Conservation (phyloP, 305 asterid species). For the Coffea humblotiana region DNA sequence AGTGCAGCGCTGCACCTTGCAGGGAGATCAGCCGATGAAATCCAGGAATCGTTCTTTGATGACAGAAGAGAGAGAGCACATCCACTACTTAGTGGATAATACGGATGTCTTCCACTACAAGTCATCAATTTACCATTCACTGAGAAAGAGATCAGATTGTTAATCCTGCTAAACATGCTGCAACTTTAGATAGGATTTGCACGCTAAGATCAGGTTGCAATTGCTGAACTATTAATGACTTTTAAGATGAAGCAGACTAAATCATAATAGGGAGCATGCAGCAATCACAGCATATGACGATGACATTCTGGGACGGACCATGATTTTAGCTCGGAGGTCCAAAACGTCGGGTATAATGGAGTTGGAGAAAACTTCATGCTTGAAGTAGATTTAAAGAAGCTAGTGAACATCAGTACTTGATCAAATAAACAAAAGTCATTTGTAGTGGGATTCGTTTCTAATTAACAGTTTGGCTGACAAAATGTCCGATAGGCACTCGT, state of each 20-base stretch:
- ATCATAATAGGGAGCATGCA: too few species aligned
- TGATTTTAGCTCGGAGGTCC: too few species aligned
- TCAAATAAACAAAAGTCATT: too few species aligned
- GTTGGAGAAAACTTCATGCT: too few species aligned
- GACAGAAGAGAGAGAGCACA: constrained; percentile 89
- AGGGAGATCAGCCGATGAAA: constrained; percentile 40
- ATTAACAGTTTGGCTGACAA: too few species aligned
- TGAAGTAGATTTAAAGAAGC: too few species aligned
- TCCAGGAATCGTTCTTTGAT: constrained; percentile 37
- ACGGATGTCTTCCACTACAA: constrained; percentile 24
- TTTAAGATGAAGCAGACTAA: neutral
- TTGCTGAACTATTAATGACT: neutral
- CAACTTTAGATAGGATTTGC: neutral
- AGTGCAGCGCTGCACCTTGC: constrained; percentile 55
- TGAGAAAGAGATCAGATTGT: neutral
- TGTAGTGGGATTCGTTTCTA: too few species aligned
- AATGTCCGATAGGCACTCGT: too few species aligned
- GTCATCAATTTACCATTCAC: constrained; percentile 20
- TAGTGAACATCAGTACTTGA: too few species aligned
- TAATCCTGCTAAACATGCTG: neutral
- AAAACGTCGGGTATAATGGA: too few species aligned
- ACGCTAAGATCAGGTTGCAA: neutral
- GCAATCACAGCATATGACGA: too few species aligned
- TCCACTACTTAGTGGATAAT: constrained; percentile 24
- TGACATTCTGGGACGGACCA: too few species aligned